Evolutionary conservation across 345 rosid species (phyloP).

Genomic region (Hypericum androsaemum): DNA sequence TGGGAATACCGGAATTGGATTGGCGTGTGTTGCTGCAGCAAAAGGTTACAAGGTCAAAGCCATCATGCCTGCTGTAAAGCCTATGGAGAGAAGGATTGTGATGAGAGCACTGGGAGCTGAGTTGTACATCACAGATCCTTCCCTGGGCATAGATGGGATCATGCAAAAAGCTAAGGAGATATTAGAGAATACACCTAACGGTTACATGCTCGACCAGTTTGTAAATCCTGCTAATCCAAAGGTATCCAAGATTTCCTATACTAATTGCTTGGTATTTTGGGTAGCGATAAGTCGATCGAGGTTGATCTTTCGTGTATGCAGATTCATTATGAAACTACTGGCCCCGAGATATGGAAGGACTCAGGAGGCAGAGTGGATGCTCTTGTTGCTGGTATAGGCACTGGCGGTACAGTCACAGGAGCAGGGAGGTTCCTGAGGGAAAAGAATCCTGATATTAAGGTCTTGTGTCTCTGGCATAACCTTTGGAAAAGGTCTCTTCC

Average conservation of each 20-base stretch:
- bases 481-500: no score
- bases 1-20: slow-evolving; percentile 74
- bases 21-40: slow-evolving; percentile 58
- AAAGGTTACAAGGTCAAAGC: slow-evolving; percentile 58
- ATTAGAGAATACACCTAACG: slow-evolving; percentile 40
- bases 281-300: not conserved
- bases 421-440: slow-evolving; percentile 59
- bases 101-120: slow-evolving; percentile 73
- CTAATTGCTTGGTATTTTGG: slow-evolving; percentile 2
- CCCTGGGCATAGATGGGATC: slow-evolving; percentile 33
- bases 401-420: slow-evolving; percentile 75
- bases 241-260: slow-evolving; percentile 20
- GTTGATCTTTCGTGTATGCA: slow-evolving; percentile 14
- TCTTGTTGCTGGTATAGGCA: slow-evolving; percentile 68
- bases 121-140: slow-evolving; percentile 37
- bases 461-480: slow-evolving; percentile 1
- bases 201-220: slow-evolving; percentile 47
- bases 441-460: slow-evolving; percentile 50
- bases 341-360: slow-evolving; percentile 69
- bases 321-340: slow-evolving; percentile 67
- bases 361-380: slow-evolving; percentile 65
- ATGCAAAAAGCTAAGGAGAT: slow-evolving; percentile 49
- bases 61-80: slow-evolving; percentile 42
- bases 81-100: slow-evolving; percentile 58
- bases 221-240: slow-evolving; percentile 62